These are phyloP conservation scores for Kodamaea hsintzibuensis DNA, from an alignment of 805 yeast species.

Conservation along the genomic window DNA sequence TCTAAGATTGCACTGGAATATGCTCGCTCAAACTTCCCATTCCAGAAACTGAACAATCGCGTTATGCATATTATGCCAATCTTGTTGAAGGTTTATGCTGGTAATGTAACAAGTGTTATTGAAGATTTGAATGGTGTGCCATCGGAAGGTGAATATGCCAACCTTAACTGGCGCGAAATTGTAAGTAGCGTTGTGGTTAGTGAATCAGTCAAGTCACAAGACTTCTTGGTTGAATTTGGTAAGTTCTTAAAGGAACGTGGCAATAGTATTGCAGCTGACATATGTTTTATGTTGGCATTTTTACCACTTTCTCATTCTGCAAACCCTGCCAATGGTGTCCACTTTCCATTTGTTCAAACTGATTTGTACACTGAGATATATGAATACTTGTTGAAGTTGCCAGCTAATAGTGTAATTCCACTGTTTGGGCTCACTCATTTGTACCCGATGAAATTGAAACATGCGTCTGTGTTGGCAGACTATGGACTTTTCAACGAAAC, in stretches of 20 bases:
- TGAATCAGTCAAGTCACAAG: conserved; percentile 23
- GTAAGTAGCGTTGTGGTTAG: conserved; percentile 40
- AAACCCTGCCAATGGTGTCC: conserved; percentile 25
- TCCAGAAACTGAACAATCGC: conserved; percentile 40
- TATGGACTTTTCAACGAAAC: conserved; percentile 59
- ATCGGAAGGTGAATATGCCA: conserved; percentile 49
- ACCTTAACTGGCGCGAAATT: conserved; percentile 52
- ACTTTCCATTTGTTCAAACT: conserved; percentile 43
- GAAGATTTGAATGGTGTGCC: conserved; percentile 46
- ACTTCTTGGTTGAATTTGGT: conserved; percentile 54
- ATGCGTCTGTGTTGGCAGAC: conserved; percentile 71
- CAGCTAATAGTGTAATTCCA: conserved; percentile 5
- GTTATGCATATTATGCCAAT: conserved; percentile 51
- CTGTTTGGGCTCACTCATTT: conserved; percentile 39
- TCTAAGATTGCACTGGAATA: conserved; percentile 58
- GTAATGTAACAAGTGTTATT: conserved; percentile 56
- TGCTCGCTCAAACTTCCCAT: conserved; percentile 46
- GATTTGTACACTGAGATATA: conserved; percentile 65
- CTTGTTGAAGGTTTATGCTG: conserved; percentile 63
- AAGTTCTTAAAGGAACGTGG: conserved; percentile 40
- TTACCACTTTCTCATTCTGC: conserved; percentile 28
- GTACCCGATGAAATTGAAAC: conserved; percentile 60
- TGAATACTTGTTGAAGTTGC: conserved; percentile 49
- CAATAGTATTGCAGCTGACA: conserved; percentile 38
- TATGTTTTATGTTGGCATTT: conserved; percentile 50